Evolutionary conservation across 176 grass and related monocot species (phyloP).

Genomic region (Rhynchospora pubera): DNA sequence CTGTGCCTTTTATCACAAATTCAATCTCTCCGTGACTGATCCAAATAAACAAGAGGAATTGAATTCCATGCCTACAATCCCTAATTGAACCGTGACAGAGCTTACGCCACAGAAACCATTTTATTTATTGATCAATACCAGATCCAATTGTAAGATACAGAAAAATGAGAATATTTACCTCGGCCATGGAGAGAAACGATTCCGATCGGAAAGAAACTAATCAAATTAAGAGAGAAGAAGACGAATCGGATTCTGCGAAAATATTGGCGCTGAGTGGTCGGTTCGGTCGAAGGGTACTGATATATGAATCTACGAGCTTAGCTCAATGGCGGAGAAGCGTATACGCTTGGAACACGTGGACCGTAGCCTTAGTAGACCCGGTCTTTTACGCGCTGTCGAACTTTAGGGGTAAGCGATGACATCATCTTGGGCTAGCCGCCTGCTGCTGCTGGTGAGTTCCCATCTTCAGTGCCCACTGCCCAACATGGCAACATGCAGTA

Average conservation of each 20-base stretch:
- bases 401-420: conserved; percentile 3
- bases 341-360: not conserved
- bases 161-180: not conserved
- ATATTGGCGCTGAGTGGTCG: not conserved
- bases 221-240: not conserved
- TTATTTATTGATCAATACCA: not conserved
- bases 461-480: not conserved
- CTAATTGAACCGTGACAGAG: not conserved
- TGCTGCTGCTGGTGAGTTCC: not conserved
- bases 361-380: not conserved
- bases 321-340: not conserved
- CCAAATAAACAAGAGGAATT: not conserved
- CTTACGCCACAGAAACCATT: not conserved
- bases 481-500: too few relatives aligned
- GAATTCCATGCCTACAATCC: not conserved
- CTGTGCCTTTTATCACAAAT: not conserved
- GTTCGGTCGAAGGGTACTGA: not conserved
- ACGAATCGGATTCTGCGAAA: not conserved
- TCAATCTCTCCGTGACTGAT: not conserved
- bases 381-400: not conserved
- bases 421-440: not conserved
- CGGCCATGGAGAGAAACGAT: conserved; percentile 11
- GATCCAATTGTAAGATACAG: not conserved
- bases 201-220: not conserved
- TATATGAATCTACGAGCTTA: not conserved